Base-by-base conservation (phyloP, 305 asterid species). In the Rubia balearica region DNA sequence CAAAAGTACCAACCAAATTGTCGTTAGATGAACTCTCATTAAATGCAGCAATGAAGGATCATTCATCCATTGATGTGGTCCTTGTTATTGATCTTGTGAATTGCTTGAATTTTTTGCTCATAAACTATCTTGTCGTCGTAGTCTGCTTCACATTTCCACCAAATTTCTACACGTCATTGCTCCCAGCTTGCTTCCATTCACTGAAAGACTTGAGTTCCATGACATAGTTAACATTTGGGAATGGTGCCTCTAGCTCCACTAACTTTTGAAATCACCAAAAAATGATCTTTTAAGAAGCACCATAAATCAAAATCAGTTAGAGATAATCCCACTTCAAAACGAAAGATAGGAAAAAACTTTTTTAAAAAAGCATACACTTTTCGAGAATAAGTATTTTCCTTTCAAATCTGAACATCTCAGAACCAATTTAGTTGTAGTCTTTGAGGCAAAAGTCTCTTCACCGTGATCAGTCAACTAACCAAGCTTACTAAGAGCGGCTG, bases 341-440 rank as follows among this genome's bases (percentile, higher is more conserved):
- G 33, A 30, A 30, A 3, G 33, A 30, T 30, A 30, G 3, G 33
- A 3, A 30, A 30, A 30, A 30, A 2, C 33, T 30, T 30, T 30
- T 30, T 30, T 30, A 0, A 73, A 64, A 56, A 72, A 56, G 33
- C 87, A 67, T 94, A 94, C 99, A 81, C 94, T 89, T 84, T 94
- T 94, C 11, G 96, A 94, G 84, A 94, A 94, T 77, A 91, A 78
- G 82, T 94, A 98, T 84, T 88, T 91, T 43, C 88, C 83, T 83
- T 94, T 96, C 85, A 94, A 83, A 76, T 89, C 92, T 71, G 98
- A 79, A 79, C 98, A 94, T 83, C 97, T 85, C 67, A 94, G 82
- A 67, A 72, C 82, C 87, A 91, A 81, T 83, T 89, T 98, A 19
- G 83, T 83, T 68, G 89, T 81, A 74, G 96, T 91, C 87, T 90